Percentiles rank a stretch among this genome's conserved stretches.
These are phyloP conservation scores for Fraxinus platypoda DNA, from an alignment of 305 asterid species.

Conservation along the genomic window DNA sequence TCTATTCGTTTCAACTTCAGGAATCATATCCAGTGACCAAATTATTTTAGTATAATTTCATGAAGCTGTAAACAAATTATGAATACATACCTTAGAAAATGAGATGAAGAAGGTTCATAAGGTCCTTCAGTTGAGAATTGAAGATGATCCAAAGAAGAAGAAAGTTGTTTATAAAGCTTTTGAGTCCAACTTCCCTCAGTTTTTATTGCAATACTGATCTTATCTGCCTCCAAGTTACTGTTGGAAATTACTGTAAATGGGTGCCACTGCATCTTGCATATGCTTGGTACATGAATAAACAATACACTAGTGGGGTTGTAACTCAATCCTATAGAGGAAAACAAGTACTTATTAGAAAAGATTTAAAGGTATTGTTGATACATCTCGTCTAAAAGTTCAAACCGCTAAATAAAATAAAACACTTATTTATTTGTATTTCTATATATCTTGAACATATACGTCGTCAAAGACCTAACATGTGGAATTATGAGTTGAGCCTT, in stretches of 20 bases:
- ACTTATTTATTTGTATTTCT: background rate
- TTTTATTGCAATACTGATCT: slow-evolving; percentile 33
- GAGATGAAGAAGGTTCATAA: slow-evolving; percentile 52
- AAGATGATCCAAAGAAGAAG: slow-evolving; percentile 22
- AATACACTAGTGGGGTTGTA: slow-evolving; percentile 34
- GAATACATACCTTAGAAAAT: slow-evolving; percentile 37
- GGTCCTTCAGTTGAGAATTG: slow-evolving; percentile 61
- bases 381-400: background rate
- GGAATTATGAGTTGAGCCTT: background rate
- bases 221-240: slow-evolving; percentile 35
- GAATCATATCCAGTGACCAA: background rate
- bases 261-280: slow-evolving; percentile 48
- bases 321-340: slow-evolving; percentile 19
- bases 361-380: background rate
- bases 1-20: background rate
- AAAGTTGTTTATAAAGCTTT: slow-evolving; percentile 44
- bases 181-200: slow-evolving; percentile 39
- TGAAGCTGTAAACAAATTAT: background rate
- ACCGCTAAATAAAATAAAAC: background rate
- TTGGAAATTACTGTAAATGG: slow-evolving; percentile 44
- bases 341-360: background rate
- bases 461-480: background rate
- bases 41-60: background rate
- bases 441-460: background rate
- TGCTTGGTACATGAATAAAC: slow-evolving; percentile 37